These are phyloP conservation scores for Plantago rigida DNA, from an alignment of 305 asterid genomes.

Conservation along the genomic window DNA sequence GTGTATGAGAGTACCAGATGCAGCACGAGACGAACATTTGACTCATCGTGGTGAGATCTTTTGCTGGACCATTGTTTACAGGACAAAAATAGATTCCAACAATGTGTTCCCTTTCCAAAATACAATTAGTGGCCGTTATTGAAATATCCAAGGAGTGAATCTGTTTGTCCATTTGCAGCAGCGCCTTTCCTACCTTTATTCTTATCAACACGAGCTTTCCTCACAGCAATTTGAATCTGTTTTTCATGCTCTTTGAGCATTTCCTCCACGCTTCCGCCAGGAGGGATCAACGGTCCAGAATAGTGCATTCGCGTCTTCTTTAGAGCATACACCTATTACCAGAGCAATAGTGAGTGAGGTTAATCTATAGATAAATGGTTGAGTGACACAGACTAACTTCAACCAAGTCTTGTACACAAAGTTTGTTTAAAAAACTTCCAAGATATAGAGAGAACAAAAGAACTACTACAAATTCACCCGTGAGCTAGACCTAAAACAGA, in stretches of 20 bases:
- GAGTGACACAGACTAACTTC: too few species aligned
- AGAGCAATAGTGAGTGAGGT: too few species aligned
- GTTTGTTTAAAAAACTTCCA: too few species aligned
- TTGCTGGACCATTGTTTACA: constrained; percentile 14
- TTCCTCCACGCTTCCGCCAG: constrained; percentile 56
- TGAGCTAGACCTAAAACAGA: too few species aligned
- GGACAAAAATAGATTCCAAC: constrained; percentile 19
- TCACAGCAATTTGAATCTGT: constrained; percentile 71
- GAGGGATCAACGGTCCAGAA: constrained; percentile 67
- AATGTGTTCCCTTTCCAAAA: constrained; percentile 6
- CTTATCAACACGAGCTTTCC: constrained; percentile 62
- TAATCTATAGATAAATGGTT: too few species aligned
- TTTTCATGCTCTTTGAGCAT: constrained; percentile 76
- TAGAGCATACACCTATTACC: constrained; percentile 30
- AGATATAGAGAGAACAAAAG: too few species aligned
- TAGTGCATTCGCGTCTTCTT: constrained; percentile 62
- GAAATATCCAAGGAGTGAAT: constrained; percentile 48
- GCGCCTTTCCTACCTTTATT: constrained; percentile 37
- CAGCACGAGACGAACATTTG: constrained; percentile 7
- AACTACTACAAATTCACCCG: too few species aligned
- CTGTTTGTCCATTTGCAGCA: constrained; percentile 40
- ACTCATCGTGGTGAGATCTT: constrained; percentile 16
- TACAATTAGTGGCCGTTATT: constrained; percentile 37
- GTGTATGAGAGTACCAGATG: constrained; percentile 3
- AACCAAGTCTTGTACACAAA: too few species aligned